Evolutionary conservation across 768 basidiomycete species (phyloP), one percentile per base, ranked within the genome.

Genomic region (Termitomyces heimii): DNA sequence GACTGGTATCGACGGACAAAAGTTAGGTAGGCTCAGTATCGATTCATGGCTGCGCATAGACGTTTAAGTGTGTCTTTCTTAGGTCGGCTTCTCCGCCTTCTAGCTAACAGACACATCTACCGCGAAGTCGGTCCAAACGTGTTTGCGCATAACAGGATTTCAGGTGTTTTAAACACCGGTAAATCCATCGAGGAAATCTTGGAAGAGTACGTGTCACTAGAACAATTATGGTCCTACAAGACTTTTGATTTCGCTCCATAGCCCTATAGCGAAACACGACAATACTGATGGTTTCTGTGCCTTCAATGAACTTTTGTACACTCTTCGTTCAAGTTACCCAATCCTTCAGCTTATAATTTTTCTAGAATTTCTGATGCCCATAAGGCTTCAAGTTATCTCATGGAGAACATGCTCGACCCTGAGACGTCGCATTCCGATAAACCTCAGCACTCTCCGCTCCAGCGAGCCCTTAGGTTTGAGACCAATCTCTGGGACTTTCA

Each of bases 81-180:
- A 69, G 66, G 61, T 6, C 69, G 75, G 1, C 62, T 73, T 29
- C 61, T 77, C 31, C 67, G 75, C 8, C 52, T 65, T 12, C 66
- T 76, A 5, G 68, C 73, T 3, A 73, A 58, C 32, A 68, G 68
- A 34, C 72, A 75, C 46, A 65, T 72, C 32, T 76, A 72, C 54
- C 64, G 65, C 4, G 76, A 77, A 61, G 60, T 74, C 5, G 55
- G 40, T 28, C 70, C 71, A 1, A 67, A 74, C 51, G 69, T 73
- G 1, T 75, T 73, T 54, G 58, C 69, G 5, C 66, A 73, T 62
- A 75, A 70, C 9, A 68, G 73, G 7, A 66, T 76, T 39, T 71
- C 70, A 0, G 64, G 65, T 13, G 48, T 65, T 20, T 54, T 74
- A 12, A 68, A 70, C 53, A 71, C 70, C 0, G 62, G 65, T 13